phyloP scores from a whole-genome alignment of 1,139 yeast species.

The Blastobotrys arbuscula region DNA sequence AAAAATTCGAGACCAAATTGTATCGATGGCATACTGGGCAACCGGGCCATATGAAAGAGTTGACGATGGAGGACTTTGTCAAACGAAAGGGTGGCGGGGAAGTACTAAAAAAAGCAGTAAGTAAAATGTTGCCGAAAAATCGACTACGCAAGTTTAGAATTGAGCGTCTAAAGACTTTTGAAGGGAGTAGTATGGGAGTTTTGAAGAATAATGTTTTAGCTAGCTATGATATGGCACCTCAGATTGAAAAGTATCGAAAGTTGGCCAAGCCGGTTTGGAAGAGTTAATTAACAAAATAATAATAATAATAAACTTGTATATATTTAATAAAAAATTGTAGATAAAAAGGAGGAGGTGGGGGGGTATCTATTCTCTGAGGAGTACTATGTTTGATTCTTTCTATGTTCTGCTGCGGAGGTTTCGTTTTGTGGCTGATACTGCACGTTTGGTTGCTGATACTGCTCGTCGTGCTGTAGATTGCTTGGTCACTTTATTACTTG shows the following conservation, averaged over 20 bases:
- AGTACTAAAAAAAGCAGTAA: slow-evolving; percentile 75
- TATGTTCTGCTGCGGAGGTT: slow-evolving; percentile 11
- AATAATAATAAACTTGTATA: background rate
- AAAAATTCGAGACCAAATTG: slow-evolving; percentile 72
- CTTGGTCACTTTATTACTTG: slow-evolving; percentile 8
- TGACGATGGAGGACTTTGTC: slow-evolving; percentile 73
- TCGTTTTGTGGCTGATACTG: slow-evolving; percentile 6
- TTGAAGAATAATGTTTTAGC: slow-evolving; percentile 73
- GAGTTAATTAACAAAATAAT: background rate
- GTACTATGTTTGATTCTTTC: background rate
- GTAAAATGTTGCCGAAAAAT: slow-evolving; percentile 94
- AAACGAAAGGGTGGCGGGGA: slow-evolving; percentile 83
- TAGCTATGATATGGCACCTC: slow-evolving; percentile 63
- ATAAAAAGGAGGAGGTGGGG: background rate
- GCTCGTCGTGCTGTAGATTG: slow-evolving; percentile 6
- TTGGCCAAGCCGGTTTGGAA: slow-evolving; percentile 2
- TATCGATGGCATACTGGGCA: slow-evolving; percentile 88
- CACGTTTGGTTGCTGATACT: slow-evolving; percentile 10
- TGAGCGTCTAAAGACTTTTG: slow-evolving; percentile 79
- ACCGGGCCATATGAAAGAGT: slow-evolving; percentile 83
- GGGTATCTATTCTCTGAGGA: background rate
- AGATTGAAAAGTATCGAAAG: slow-evolving; percentile 4
- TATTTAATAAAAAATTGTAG: background rate
- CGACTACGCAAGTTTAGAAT: slow-evolving; percentile 71
- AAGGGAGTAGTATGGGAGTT: slow-evolving; percentile 47